Evolutionary conservation across 805 yeast genomes (phyloP).

Genomic region (Ogataea sp.): DNA sequence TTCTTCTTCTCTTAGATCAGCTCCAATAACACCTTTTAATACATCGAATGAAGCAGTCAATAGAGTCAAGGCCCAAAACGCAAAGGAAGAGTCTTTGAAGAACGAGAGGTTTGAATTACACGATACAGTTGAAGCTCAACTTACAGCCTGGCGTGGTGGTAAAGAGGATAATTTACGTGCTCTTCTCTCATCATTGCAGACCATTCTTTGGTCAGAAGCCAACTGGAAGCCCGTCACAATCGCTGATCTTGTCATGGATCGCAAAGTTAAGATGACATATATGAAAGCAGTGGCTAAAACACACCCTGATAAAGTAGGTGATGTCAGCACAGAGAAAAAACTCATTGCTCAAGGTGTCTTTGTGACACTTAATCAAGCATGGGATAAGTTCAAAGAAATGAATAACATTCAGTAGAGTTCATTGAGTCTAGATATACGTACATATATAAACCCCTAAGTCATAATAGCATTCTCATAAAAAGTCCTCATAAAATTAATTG

Average conservation of each 20-base stretch:
- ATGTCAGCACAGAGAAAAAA: slow-evolving; percentile 59
- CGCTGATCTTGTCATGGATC: slow-evolving; percentile 78
- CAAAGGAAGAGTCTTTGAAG: slow-evolving; percentile 39
- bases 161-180: slow-evolving; percentile 79
- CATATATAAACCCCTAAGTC: not conserved
- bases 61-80: slow-evolving; percentile 41
- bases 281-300: slow-evolving; percentile 73
- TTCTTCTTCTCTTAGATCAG: slow-evolving; percentile 9
- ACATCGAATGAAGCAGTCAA: slow-evolving; percentile 34
- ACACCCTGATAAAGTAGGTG: slow-evolving; percentile 76
- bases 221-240: slow-evolving; percentile 61
- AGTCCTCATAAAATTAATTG: no score
- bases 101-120: slow-evolving; percentile 51
- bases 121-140: slow-evolving; percentile 49
- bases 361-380: slow-evolving; percentile 73
- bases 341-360: slow-evolving; percentile 86
- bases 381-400: slow-evolving; percentile 72
- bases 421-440: not conserved
- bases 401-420: slow-evolving; percentile 27
- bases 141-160: slow-evolving; percentile 61
- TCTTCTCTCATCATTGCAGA: slow-evolving; percentile 59
- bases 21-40: slow-evolving; percentile 13
- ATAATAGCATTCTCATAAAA: not conserved
- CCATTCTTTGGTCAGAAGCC: slow-evolving; percentile 56
- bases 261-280: slow-evolving; percentile 78